Conservation (phyloP, 208 protist species). For the Angomonas deanei region DNA sequence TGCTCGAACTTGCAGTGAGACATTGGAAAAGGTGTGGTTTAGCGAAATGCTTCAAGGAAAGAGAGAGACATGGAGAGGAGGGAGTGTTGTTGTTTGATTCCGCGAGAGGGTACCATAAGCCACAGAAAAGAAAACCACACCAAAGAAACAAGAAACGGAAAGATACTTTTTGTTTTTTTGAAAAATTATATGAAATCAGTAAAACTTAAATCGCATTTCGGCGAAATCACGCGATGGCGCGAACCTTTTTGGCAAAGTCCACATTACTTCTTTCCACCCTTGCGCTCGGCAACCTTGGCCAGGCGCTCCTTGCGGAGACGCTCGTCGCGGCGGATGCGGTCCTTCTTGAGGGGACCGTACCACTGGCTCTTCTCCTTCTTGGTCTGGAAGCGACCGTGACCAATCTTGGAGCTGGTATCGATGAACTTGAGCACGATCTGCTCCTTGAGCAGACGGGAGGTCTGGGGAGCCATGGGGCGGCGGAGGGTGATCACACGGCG, state of each 20-base stretch:
- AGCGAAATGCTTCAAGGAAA: background rate
- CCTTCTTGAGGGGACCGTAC: conserved; percentile 95
- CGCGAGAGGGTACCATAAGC: background rate
- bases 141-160: too few species aligned
- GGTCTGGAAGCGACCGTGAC: conserved; percentile 99
- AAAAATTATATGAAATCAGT: too few species aligned
- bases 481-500: conserved; percentile 98
- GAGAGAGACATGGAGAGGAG: background rate
- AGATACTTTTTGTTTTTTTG: too few species aligned
- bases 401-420: conserved; percentile 99
- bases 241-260: background rate
- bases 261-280: conserved; percentile 45
- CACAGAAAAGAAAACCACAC: background rate
- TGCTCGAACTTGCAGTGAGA: conserved; percentile 97
- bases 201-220: too few species aligned
- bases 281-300: conserved; percentile 74
- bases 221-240: background rate
- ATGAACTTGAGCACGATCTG: conserved; percentile 98
- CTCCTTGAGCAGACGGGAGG: conserved; percentile 83
- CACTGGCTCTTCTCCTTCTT: conserved; percentile 96
- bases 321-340: conserved; percentile 79
- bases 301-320: conserved; percentile 79
- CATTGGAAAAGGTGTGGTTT: conserved; percentile 17
- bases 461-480: conserved; percentile 93
- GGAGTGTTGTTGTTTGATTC: too few species aligned